phyloP scores from a whole-genome alignment of 2,329 filamentous ascomycete genomes.

The Sporothrix brunneoviolacea region DNA sequence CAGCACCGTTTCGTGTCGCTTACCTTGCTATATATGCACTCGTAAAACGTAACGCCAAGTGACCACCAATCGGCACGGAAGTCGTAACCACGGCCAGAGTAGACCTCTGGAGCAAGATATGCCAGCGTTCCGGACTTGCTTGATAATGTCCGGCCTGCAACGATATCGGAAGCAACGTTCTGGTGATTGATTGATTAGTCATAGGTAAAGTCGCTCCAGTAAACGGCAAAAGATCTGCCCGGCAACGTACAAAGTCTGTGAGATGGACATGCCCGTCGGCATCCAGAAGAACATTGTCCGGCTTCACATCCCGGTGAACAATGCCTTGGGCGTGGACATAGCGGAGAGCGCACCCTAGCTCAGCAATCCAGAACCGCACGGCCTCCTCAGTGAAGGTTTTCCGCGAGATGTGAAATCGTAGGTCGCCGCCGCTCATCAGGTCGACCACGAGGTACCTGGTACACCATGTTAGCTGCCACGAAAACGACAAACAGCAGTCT shows the following conservation, averaged over 20 bases:
- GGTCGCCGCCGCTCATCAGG: conserved; percentile 93
- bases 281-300: conserved; percentile 83
- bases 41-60: conserved; percentile 93
- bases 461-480: conserved; percentile 47
- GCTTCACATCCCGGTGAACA: conserved; percentile 86
- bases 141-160: conserved; percentile 72
- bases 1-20: conserved; percentile 19
- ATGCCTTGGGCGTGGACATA: conserved; percentile 84
- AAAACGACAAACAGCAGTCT: background rate
- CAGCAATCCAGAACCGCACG: conserved; percentile 93
- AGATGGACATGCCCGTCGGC: conserved; percentile 91
- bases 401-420: conserved; percentile 94
- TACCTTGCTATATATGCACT: conserved; percentile 99
- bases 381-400: conserved; percentile 98
- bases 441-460: conserved; percentile 98
- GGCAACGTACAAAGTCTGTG: conserved; percentile 78
- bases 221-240: background rate
- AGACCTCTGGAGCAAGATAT: conserved; percentile 93
- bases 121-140: conserved; percentile 96
- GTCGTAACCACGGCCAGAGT: conserved; percentile 81
- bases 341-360: conserved; percentile 82
- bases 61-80: conserved; percentile 98
- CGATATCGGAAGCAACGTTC: conserved; percentile 95
- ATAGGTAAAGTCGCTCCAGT: background rate
- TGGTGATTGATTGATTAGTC: conserved; percentile 30